Conservation (phyloP, 306 rosid genomes). For the Acacia confusa region DNA sequence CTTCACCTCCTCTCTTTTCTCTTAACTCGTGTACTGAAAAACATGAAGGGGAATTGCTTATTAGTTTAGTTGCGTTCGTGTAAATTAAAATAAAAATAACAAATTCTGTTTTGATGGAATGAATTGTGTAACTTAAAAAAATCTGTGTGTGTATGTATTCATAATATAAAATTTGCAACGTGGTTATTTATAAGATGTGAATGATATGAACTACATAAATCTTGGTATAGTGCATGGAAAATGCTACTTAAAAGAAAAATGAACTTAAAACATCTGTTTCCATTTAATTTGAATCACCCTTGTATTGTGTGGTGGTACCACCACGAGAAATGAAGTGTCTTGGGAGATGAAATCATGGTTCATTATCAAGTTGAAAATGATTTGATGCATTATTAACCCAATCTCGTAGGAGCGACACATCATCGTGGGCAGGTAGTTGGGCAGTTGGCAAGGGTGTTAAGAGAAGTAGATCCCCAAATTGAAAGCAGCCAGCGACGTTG, state of each 20-base stretch:
- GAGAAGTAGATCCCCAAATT: not conserved
- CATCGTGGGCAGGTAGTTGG: not conserved
- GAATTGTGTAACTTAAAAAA: too few relatives aligned
- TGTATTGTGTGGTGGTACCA: not conserved
- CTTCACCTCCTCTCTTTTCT: not conserved
- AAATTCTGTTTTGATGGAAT: not conserved
- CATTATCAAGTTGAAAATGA: conserved; percentile 16
- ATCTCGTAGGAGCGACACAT: not conserved
- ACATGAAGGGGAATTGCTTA: not conserved
- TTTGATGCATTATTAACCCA: not conserved
- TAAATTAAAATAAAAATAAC: not conserved
- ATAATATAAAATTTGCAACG: not conserved
- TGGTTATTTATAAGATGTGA: not conserved
- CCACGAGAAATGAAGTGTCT: not conserved
- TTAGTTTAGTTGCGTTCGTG: not conserved
- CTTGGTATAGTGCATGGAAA: not conserved
- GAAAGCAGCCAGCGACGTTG: conserved; percentile 21
- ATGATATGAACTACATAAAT: not conserved
- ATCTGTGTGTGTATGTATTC: too few relatives aligned
- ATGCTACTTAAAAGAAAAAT: not conserved
- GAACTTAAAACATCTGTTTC: not conserved
- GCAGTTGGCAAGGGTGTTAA: not conserved
- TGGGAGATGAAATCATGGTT: not conserved
- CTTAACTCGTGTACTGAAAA: not conserved
- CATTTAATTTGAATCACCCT: not conserved